phyloP scores from a whole-genome alignment of 768 basidiomycete genomes.

The Candolleomyces efflorescens region DNA sequence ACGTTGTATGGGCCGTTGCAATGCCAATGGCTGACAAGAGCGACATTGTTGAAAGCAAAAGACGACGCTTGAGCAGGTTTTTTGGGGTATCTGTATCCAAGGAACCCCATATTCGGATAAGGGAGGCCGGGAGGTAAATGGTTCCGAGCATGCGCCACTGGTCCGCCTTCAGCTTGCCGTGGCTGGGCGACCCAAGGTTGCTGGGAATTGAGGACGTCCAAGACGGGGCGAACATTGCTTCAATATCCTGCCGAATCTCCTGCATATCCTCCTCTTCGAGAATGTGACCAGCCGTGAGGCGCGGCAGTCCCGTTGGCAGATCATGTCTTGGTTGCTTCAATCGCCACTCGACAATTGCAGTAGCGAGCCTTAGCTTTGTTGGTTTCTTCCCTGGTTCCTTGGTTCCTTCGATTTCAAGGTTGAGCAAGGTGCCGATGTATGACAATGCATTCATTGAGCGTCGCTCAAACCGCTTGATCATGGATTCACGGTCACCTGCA shows the following conservation, averaged over 20 bases:
- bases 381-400: neutral
- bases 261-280: conserved; percentile 12
- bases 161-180: conserved; percentile 28
- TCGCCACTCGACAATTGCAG: neutral
- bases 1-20: conserved; percentile 15
- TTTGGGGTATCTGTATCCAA: conserved; percentile 1
- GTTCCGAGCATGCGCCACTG: conserved; percentile 32
- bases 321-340: neutral
- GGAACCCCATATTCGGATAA: conserved; percentile 30
- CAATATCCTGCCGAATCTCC: conserved; percentile 18
- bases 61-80: conserved; percentile 20
- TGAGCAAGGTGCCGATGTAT: neutral
- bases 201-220: conserved; percentile 16
- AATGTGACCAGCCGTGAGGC: conserved; percentile 1
- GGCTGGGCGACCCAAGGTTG: conserved; percentile 14
- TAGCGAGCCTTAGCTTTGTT: neutral
- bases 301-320: no score
- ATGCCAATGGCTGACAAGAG: conserved; percentile 16
- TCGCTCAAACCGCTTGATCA: neutral
- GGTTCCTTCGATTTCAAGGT: neutral
- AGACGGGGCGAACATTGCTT: conserved; percentile 17
- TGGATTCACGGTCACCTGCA: neutral
- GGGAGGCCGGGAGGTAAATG: conserved; percentile 27
- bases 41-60: conserved; percentile 20
- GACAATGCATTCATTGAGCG: neutral